Evolutionary conservation across 73 alveolate genomes (phyloP), one percentile per base, ranked within the genome.

Genomic region (Paramecium sonneborni): DNA sequence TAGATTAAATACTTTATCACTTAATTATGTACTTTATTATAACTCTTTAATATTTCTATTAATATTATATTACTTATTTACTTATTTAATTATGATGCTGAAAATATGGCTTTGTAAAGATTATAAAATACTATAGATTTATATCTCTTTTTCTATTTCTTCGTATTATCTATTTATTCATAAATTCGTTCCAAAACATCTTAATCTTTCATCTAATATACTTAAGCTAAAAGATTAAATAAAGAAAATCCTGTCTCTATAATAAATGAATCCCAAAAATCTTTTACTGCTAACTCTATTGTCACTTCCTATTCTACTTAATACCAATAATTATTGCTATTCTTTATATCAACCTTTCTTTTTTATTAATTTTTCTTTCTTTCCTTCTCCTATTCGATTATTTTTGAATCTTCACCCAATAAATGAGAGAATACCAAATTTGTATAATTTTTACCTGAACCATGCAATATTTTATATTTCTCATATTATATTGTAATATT

Each of bases 181-280:
- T 79, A 46, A 12, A 79, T 79, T 79, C 90, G 39, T 8, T 79
- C 90, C 24, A 79, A 79, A 43, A 79, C 15, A 79, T 79, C 90
- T 21, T 30, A 23, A 14, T 44, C 90, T 44, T 79, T 79, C 44
- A 41, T 26, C 28, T 38, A 41, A 44, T 79, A 79, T 11, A 79
- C 0, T 43, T 79, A 79, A 6, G 69, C 90, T 41, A 79, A 79
- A n/a, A 79, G 32, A 24, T 23, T 44, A 79, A 30, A 79, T 39
- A 43, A 62, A 20, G 90, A 79, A 15, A 79, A 79, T 2, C 90
- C 90, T 23, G 56, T 79, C 7, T 79, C 90, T 10, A 79, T 79
- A 1, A 79, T 79, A 24, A 79, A 79, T 0, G 90, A 79, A 20
- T 23, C 30, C 90, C 90, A 79, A 43, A 79, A 46, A 79, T 79